Evolutionary conservation across 2,329 filamentous ascomycete genomes (phyloP), one percentile per base, ranked within the genome.

Genomic region (Neurospora sp.): DNA sequence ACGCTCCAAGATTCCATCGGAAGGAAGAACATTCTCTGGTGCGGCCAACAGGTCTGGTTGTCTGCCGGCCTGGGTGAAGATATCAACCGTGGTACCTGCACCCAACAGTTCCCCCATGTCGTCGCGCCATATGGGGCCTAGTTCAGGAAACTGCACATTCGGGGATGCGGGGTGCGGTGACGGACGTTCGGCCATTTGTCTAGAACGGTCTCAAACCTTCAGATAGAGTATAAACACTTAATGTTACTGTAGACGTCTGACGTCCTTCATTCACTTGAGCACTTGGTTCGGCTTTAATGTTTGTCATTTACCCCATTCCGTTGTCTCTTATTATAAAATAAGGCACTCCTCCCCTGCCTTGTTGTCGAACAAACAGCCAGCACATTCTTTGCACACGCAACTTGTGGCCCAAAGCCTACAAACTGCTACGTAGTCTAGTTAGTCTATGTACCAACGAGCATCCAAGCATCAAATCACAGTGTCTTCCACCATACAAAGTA

Each of bases 1-100:
- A 66, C 68, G 11, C 5, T 68, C 1, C 23, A 33, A 3, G 52
- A 62, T 33, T 62, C 52, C 15, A 0, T 62, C 0, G 70, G 72
- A 5, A 33, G 71, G 42, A 71, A 46, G 19, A 67, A 72, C n/a
- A 72, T 72, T 28, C 38, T 72, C 17, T 71, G 7, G 1, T 72
- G 71, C 19, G 70, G 70, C 11, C 9, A 0, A 23, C 68, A 73
- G 66, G 0, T 73, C 39, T 73, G 71, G 71, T 62, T 71, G 71
- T 69, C 68, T 36, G 19, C 15, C 38, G 52, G 46, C 28, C 15
- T 33, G n/a, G 71, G 71, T 23, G 66, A 68, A 19, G 71, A 73
- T 36, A 38, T 71, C 40, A 69, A 67, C 40, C 68, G 71, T 13
- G 69, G 66, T 5, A 15, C 42, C 0, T 19, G 23, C 8, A 58